Percentiles rank a stretch among this genome's conserved stretches.
Evolutionary conservation across 441 rosid species (phyloP).

Genomic region (Erodium texanum): DNA sequence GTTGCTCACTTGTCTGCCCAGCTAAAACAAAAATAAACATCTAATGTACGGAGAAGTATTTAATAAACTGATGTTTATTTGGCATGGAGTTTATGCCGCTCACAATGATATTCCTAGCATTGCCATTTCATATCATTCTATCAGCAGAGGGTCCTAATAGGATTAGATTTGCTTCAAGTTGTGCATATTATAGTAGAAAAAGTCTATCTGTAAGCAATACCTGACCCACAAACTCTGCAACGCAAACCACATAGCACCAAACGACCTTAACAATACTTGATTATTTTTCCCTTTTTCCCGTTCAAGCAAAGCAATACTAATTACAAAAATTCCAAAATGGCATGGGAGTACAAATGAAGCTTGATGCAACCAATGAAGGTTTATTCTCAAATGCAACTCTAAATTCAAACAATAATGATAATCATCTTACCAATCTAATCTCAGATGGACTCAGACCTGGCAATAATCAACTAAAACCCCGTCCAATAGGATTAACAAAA

Average conservation of each 20-base stretch:
- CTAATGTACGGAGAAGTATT: not conserved
- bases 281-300: too few species aligned
- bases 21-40: not conserved
- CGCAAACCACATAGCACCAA: not conserved
- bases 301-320: too few species aligned
- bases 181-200: not conserved
- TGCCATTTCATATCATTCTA: not conserved
- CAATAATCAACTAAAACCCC: too few species aligned
- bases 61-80: not conserved
- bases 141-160: not conserved
- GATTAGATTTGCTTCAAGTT: not conserved
- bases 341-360: too few species aligned
- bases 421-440: too few species aligned
- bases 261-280: not conserved
- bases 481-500: not conserved
- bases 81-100: not conserved
- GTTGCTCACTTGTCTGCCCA: not conserved
- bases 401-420: too few species aligned
- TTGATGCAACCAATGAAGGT: too few species aligned
- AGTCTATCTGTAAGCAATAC: not conserved
- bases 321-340: too few species aligned
- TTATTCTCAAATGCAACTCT: too few species aligned
- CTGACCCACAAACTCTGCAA: not conserved
- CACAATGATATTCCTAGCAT: not conserved
- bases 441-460: too few species aligned